phyloP scores from a whole-genome alignment of 2,329 filamentous ascomycete species.

The Fusarium abutilonis region DNA sequence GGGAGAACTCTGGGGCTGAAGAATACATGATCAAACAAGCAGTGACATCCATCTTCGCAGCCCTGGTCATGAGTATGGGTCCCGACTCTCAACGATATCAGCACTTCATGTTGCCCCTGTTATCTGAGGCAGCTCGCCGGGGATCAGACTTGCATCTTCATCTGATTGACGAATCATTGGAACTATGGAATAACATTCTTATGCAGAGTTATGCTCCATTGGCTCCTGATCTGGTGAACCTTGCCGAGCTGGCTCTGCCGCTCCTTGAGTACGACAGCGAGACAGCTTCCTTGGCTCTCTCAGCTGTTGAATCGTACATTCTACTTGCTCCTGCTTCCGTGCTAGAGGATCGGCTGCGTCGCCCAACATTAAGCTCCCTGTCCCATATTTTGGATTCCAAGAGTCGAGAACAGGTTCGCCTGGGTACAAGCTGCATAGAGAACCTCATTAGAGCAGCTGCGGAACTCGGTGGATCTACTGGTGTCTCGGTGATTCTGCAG shows the following conservation, averaged over 20 bases:
- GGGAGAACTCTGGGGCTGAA: slow-evolving; percentile 81
- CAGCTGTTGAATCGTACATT: slow-evolving; percentile 76
- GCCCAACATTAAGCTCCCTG: slow-evolving; percentile 60
- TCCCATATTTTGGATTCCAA: slow-evolving; percentile 61
- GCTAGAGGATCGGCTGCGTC: slow-evolving; percentile 65
- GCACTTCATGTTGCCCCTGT: slow-evolving; percentile 80
- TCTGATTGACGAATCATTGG: slow-evolving; percentile 89
- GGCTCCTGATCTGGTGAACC: slow-evolving; percentile 67
- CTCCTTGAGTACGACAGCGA: slow-evolving; percentile 74
- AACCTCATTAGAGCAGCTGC: slow-evolving; percentile 71
- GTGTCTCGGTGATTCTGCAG: slow-evolving; percentile 69
- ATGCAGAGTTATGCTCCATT: slow-evolving; percentile 71
- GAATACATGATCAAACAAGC: slow-evolving; percentile 95
- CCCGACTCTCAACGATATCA: slow-evolving; percentile 82
- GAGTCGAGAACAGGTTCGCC: slow-evolving; percentile 66
- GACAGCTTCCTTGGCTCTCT: slow-evolving; percentile 68
- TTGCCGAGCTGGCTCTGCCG: slow-evolving; percentile 71
- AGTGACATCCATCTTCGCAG: slow-evolving; percentile 84
- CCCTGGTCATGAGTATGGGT: slow-evolving; percentile 87
- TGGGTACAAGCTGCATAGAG: slow-evolving; percentile 70
- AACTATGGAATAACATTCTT: slow-evolving; percentile 84
- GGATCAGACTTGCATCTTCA: slow-evolving; percentile 80
- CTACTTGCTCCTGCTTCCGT: slow-evolving; percentile 74
- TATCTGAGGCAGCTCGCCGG: slow-evolving; percentile 80
- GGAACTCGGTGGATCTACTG: slow-evolving; percentile 67